Base-by-base conservation (phyloP, 805 yeast species). In the Suhomyces sp. region DNA sequence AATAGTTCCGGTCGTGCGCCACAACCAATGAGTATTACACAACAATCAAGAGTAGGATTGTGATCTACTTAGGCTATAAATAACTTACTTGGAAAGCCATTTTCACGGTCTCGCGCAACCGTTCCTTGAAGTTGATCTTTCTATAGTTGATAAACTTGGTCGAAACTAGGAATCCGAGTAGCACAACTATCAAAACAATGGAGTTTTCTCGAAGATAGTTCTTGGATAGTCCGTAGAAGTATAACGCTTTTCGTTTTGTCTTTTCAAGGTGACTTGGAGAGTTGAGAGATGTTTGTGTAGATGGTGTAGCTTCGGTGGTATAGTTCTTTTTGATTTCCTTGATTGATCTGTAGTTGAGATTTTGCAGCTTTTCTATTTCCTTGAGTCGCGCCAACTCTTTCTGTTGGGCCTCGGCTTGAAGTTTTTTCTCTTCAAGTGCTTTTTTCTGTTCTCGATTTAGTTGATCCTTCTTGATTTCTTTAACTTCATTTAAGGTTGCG, bases 31-130 rank as follows among this genome's bases (percentile, higher is more conserved):
- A n/a, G 43, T 39, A 13, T 39, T 19, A 19, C 17, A 13, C 22
- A 39, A 39, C 43, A 39, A 39, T 20, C 10, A 19, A 15, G 6
- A 35, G 20, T 17, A n/a, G 40, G 43, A 20, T 31, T 31, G 17
- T 12, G 2, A 27, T n/a, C 35, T 31, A 31, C 35, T n/a, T 31
- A 31, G 17, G 13, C 35, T 31, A 73, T 45, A 75, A 58, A 50
- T 74, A 75, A 43, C 72, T 70, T 48, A 75, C 66, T 57, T 73
- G 71, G 57, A 75, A 71, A n/a, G 79, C 79, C 79, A 75, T 75
- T 53, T 59, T 57, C 41, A 75, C 54, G 1, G 78, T 73, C 50
- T 74, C 76, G 51, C 56, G 59, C 20, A 74, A 39, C 49, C 54
- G 62, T 57, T 69, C 68, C 43, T 58, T 61, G 6, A 73, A 39